Percentiles rank a stretch among this genome's conserved stretches.
phyloP scores from a whole-genome alignment of 768 basidiomycete species.

The Rhizopogon vinicolor region DNA sequence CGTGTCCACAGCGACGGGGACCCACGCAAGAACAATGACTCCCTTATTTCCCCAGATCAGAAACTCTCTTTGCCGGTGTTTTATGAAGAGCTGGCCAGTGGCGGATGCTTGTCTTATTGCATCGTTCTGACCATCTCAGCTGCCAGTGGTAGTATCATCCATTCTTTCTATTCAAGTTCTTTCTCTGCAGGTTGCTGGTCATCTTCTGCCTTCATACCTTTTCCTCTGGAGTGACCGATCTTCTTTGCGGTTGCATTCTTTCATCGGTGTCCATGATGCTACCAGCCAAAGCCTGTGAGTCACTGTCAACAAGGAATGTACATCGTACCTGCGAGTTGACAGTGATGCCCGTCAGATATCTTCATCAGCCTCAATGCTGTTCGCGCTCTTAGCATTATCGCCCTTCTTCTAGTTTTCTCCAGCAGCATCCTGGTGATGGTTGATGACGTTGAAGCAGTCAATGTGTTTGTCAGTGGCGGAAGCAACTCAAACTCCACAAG shows the following conservation, averaged over 20 bases:
- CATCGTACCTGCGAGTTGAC: not conserved
- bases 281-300: conserved; percentile 25
- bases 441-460: conserved; percentile 72
- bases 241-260: not conserved
- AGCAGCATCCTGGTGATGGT: conserved; percentile 72
- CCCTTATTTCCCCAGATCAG: conserved; percentile 16
- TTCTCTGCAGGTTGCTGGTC: conserved; percentile 20
- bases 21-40: conserved; percentile 19
- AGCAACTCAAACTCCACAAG: conserved; percentile 34
- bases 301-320: not conserved
- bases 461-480: conserved; percentile 44
- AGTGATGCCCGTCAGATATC: conserved; percentile 25
- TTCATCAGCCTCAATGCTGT: conserved; percentile 79
- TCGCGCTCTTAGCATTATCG: conserved; percentile 71
- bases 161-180: not conserved
- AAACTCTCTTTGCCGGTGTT: not conserved
- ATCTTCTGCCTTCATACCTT: conserved; percentile 1
- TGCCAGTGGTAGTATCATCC: not conserved
- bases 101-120: not conserved
- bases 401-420: conserved; percentile 76
- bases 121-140: not conserved
- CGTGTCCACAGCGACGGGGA: conserved; percentile 1
- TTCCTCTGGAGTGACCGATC: conserved; percentile 11
- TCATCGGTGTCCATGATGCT: conserved; percentile 12
- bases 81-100: not conserved